Conservation (phyloP, 2,329 filamentous ascomycete genomes). For the Aspergillus sp. region DNA sequence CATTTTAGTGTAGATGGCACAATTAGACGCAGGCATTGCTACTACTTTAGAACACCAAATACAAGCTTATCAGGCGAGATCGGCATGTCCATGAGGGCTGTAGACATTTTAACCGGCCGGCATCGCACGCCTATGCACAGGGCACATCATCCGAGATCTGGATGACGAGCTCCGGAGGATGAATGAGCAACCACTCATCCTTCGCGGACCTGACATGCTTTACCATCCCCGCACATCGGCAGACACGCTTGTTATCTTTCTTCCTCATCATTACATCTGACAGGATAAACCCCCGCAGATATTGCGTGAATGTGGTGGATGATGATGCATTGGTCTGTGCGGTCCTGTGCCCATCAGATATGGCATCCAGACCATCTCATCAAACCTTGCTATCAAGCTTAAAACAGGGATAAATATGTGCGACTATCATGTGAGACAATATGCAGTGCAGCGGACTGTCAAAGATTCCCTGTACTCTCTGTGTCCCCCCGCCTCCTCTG, state of each 20-base stretch:
- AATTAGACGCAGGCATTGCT: not conserved
- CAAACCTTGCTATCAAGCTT: not conserved
- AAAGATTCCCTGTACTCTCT: not conserved
- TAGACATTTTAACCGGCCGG: not conserved
- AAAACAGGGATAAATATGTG: not conserved
- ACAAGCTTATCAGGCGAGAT: not conserved
- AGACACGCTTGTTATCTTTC: not conserved
- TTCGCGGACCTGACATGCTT: not conserved
- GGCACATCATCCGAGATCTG: conserved; percentile 15
- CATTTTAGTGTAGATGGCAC: conserved; percentile 3
- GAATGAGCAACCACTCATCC: not conserved
- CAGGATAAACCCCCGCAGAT: not conserved
- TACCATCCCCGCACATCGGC: not conserved
- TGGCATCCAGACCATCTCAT: not conserved
- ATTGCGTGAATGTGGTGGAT: not conserved
- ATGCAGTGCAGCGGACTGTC: not conserved
- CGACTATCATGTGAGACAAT: not conserved
- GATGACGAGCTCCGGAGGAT: conserved; percentile 12
- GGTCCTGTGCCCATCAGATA: not conserved
- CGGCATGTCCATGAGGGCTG: not conserved
- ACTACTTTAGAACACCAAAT: not conserved
- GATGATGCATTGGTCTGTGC: not conserved
- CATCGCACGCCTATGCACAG: not conserved
- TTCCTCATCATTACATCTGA: not conserved
- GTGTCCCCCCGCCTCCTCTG: not conserved